Base-by-base conservation (phyloP, 768 basidiomycete genomes). In the Lepiota subincarnata region DNA sequence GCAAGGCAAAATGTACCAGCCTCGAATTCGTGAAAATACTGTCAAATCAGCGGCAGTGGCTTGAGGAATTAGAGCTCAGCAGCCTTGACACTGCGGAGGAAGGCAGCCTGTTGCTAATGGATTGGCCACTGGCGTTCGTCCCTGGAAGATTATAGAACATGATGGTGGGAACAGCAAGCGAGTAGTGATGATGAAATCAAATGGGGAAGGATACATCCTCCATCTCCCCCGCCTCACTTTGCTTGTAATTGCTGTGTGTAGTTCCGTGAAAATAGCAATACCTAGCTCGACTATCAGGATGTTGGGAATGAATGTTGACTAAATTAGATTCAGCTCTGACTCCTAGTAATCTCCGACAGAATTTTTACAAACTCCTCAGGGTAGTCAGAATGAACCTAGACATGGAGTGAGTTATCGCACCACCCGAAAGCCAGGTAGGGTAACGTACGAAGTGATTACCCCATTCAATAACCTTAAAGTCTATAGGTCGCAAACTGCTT, bases 71-170 rank as follows among this genome's bases (percentile, higher is more conserved):
- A 61, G 48, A 59, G 24, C 77, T 86, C 14, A 65, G 69, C 31
- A 76, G 74, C 4, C 65, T 85, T 12, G 76, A 81, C 59, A 59
- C 53, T 18, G 2, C 57, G 73, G 26, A 72, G 84, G 41, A 86
- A 86, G 62, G 73, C 69, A 11, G 79, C 77, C 61, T 87, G 83
- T 62, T 73, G 79, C 22, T 82, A 77, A 70, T 86, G 86, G 86
- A 64, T 79, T n/a, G 83, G 81, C 4, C 44, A 37, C 3, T 53
- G 55, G 55, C 6, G 22, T 12, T 50, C 34, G 6, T 26, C 20
- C 10, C 19, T 26, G 42, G 8, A 14, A n/a, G 14, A 44, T 13
- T 7, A n/a, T n/a, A 22, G n/a, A 10, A 28, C 14, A n/a, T n/a
- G 11, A 1, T 10, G 20, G 6, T 28, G 5, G 24, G 28, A 16